Percentiles rank a stretch among this genome's conserved stretches.
These are phyloP conservation scores for Linum tenue DNA, from an alignment of 345 rosid species.

Conservation along the genomic window DNA sequence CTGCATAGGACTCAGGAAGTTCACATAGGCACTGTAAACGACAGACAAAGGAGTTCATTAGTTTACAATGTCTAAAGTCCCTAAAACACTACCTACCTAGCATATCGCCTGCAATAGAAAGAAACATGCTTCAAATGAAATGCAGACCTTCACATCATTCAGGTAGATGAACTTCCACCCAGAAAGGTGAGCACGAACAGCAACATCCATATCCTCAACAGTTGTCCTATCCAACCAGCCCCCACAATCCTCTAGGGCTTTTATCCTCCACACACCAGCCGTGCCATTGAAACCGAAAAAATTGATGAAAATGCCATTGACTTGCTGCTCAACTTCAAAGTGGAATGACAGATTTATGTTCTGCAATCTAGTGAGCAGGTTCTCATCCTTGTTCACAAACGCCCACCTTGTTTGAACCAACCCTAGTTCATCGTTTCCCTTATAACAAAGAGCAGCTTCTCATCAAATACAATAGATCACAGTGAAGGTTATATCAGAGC, in stretches of 20 bases:
- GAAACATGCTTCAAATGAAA: background rate
- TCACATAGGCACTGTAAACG: conserved; percentile 74
- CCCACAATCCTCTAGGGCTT: conserved; percentile 79
- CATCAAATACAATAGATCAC: background rate
- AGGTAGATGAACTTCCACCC: conserved; percentile 90
- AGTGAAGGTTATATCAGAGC: background rate
- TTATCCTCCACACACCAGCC: too few species aligned
- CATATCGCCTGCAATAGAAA: background rate
- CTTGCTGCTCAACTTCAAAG: conserved; percentile 93
- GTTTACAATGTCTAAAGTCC: conserved; percentile 2
- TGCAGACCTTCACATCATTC: conserved; percentile 68
- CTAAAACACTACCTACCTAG: conserved; percentile 1
- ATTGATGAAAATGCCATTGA: conserved; percentile 71
- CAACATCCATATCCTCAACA: conserved; percentile 52
- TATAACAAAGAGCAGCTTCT: background rate
- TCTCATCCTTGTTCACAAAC: conserved; percentile 35
- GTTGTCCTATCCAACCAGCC: conserved; percentile 77
- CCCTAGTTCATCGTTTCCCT: conserved; percentile 73
- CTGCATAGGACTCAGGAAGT: conserved; percentile 93
- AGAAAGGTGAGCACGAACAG: conserved; percentile 86
- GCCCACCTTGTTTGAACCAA: conserved; percentile 74
- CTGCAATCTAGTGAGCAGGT: conserved; percentile 81
- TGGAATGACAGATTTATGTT: conserved; percentile 81
- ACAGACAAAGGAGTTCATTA: background rate
- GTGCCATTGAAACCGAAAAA: conserved; percentile 42